Conservation (phyloP, 2,329 filamentous ascomycete species). For the Aspergillus sojae region DNA sequence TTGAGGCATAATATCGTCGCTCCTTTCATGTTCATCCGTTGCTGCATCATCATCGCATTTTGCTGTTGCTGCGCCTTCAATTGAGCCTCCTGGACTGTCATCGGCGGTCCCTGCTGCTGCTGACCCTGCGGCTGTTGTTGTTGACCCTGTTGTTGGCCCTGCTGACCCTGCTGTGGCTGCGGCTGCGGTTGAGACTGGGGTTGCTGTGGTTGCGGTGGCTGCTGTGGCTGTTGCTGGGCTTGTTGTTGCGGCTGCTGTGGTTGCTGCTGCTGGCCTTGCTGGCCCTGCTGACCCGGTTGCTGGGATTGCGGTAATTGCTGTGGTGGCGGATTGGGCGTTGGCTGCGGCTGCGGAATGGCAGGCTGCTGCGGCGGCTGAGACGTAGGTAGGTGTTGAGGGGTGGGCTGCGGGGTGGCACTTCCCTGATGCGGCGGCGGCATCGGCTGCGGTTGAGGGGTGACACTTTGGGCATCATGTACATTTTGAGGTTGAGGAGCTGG, state of each 20-base stretch:
- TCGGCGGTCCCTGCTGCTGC: conserved; percentile 24
- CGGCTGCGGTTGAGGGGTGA: conserved; percentile 48
- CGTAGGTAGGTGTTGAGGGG: conserved; percentile 33
- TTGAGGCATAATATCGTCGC: conserved; percentile 56
- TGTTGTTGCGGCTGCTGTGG: conserved; percentile 31
- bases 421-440: conserved; percentile 42
- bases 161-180: conserved; percentile 34
- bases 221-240: conserved; percentile 32
- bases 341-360: conserved; percentile 37
- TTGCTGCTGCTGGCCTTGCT: conserved; percentile 34
- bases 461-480: conserved; percentile 45
- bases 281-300: conserved; percentile 31
- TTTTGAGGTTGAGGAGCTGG: conserved; percentile 44
- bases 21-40: conserved; percentile 42
- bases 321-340: conserved; percentile 38
- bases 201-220: conserved; percentile 38
- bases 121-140: conserved; percentile 34
- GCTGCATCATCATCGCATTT: conserved; percentile 42
- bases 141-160: conserved; percentile 39
- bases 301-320: conserved; percentile 43
- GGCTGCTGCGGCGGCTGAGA: conserved; percentile 39
- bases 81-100: conserved; percentile 44
- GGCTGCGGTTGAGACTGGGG: conserved; percentile 39
- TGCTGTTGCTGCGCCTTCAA: conserved; percentile 44
- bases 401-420: conserved; percentile 42